Base-by-base conservation (phyloP, 2,329 filamentous ascomycete species). In the Stachybotrys echinatus region DNA sequence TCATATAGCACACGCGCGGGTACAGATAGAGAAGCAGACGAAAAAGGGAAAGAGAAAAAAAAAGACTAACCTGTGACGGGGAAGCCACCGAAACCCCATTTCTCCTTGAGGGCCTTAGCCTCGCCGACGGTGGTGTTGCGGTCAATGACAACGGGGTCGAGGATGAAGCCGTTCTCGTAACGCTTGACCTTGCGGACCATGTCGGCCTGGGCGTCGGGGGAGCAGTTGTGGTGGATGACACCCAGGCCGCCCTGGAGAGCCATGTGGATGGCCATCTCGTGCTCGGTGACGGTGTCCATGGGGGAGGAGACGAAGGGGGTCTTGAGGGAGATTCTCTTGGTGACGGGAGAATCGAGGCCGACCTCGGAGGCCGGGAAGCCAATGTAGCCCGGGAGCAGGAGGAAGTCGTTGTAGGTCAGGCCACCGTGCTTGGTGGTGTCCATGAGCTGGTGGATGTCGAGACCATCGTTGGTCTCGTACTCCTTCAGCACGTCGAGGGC, bases 151-250 rank as follows among this genome's bases (percentile, higher is more conserved):
- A 99, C 84, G 42, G 94, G 94, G 66, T 99, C 95, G 44, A 90
- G 79, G 67, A 99, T 99, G 79, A 99, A 99, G 61, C 94, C 94
- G 76, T 99, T 99, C 77, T 99, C 94, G 73, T 91, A 99, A 65
- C 94, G 84, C 87, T 99, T 99, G 62, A 99, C 94, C 79, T 96
- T 97, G 72, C 90, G 84, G 59, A 99, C 89, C 94, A 99, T 99
- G 76, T 96, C 92, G 58, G 94, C 94, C 77, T 99, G 94, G 50
- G 89, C 89, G 23, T 97, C 90, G 23, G 92, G 83, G n/a, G 92
- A 94, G 81, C 94, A 99, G 79, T 99, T 99, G 83, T 99, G 94
- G 79, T 99, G 94, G 60, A 99, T 95, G 61, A 99, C 91, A 74
- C 94, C 89, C 18, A 95, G 78, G 64, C 89, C 89, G 62, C 89